Evolutionary conservation across 352 stramenopile species (phyloP), one percentile per base, ranked within the genome.

Genomic region (Lagenidium sp.): DNA sequence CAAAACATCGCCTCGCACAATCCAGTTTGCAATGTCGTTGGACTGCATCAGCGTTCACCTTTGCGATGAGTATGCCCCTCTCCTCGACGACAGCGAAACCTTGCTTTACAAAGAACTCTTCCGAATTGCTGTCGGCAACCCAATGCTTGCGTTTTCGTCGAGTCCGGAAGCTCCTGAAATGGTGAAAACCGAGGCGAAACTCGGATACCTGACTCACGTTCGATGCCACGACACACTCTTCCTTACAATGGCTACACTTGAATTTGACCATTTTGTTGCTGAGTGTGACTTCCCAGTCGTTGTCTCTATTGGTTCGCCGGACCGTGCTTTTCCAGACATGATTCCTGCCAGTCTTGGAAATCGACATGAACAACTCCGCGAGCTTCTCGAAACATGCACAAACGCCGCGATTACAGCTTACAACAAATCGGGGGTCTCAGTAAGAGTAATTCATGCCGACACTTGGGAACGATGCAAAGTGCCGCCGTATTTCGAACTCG

Each of bases 241-340:
- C 23, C 26, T 79, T 22, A 35, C 46, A 15, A 26, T 88, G 12
- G 53, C 68, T 36, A 55, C 69, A 19, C 28, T 86, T 13, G 64
- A 88, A 49, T 32, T 87, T 23, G 70, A 79, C 21, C 77, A 93
- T 59, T 86, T 85, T 32, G 41, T 90, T 21, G 58, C 72, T 35
- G 62, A 60, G 1, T 89, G 77, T 55, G 82, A 85, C 35, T 90
- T 89, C 13, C 77, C 80, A 3, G 51, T 84, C 19, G 70, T 90
- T 4, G 39, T 93, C 23, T 71, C 59, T 32, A 8, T 32, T 15
- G n/a, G n/a, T n/a, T n/a, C n/a, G n/a, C n/a, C n/a, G n/a, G n/a
- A n/a, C n/a, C n/a, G n/a, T n/a, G n/a, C n/a, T n/a, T n/a, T n/a
- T n/a, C n/a, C n/a, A n/a, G n/a, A n/a, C n/a, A n/a, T 37, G 10